Percentiles rank a stretch among this genome's conserved stretches.
phyloP scores from a whole-genome alignment of 106 monocot genomes.

The Acorus calamus region DNA sequence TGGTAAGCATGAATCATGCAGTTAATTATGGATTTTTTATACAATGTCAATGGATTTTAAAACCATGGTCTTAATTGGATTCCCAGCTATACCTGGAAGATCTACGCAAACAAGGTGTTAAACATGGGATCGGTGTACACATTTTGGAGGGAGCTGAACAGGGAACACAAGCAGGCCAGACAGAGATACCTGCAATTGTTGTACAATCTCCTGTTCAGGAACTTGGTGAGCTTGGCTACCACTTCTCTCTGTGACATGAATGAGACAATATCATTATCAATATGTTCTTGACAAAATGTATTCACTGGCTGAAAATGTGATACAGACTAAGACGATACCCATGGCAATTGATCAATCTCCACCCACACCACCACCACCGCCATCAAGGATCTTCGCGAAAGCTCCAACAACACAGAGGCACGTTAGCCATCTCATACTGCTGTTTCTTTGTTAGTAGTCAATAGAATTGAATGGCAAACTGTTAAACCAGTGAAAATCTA shows the following conservation, averaged over 20 bases:
- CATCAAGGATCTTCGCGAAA: neutral
- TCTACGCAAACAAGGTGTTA: slow-evolving; percentile 79
- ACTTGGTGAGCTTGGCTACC: slow-evolving; percentile 6
- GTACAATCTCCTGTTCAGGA: slow-evolving; percentile 82
- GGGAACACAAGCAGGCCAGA: slow-evolving; percentile 68
- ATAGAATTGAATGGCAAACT: neutral
- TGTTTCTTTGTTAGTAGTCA: neutral
- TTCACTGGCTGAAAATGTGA: neutral
- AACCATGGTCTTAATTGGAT: neutral
- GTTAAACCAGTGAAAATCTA: too few relatives aligned
- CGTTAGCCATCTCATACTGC: slow-evolving; percentile 15
- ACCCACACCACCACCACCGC: neutral
- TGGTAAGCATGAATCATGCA: slow-evolving; percentile 29
- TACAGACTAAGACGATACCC: slow-evolving; percentile 38
- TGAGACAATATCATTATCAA: too few relatives aligned
- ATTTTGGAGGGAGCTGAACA: slow-evolving; percentile 80
- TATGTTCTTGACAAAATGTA: too few relatives aligned
- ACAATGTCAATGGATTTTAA: too few relatives aligned
- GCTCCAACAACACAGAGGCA: slow-evolving; percentile 25
- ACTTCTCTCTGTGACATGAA: too few relatives aligned
- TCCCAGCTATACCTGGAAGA: slow-evolving; percentile 93
- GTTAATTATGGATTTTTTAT: too few relatives aligned
- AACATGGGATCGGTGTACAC: slow-evolving; percentile 74
- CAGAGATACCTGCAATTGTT: slow-evolving; percentile 74
- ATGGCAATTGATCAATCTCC: slow-evolving; percentile 16